Conservation (phyloP, 495 filamentous ascomycete species). For the Aspergillus kassunensis region DNA sequence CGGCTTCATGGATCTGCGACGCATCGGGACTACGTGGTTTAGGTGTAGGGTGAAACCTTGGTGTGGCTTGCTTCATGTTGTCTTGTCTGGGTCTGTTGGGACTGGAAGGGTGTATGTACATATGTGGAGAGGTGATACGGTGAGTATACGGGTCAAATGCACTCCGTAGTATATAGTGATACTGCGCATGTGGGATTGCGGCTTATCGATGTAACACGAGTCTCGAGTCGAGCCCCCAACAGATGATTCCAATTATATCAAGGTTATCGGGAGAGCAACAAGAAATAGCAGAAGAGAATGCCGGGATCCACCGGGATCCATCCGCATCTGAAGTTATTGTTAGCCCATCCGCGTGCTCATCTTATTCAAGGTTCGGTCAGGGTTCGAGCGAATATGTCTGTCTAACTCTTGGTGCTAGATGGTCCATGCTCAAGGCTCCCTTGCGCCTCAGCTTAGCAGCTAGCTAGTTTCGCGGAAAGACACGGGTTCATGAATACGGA, state of each 20-base stretch:
- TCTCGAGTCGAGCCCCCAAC: not conserved
- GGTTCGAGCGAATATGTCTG: not conserved
- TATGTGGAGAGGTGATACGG: not conserved
- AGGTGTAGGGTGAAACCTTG: no score
- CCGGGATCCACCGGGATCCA: constrained; percentile 3
- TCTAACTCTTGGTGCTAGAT: not conserved
- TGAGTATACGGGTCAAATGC: no score
- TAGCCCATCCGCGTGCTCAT: not conserved
- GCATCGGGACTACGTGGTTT: not conserved
- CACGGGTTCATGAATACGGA: constrained; percentile 3
- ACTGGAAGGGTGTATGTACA: no score
- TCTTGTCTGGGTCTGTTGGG: no score
- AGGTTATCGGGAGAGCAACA: constrained; percentile 1
- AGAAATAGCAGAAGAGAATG: not conserved
- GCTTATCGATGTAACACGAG: not conserved
- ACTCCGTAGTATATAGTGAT: no score
- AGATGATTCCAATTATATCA: not conserved
- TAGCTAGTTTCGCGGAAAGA: constrained; percentile 8
- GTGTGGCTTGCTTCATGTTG: no score
- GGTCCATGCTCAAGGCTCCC: not conserved
- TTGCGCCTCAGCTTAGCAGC: not conserved
- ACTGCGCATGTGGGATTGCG: no score
- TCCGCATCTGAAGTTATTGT: not conserved
- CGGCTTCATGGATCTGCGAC: constrained; percentile 10
- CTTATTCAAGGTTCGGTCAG: not conserved